These are phyloP conservation scores for Leucocoprinus sp. DNA, from an alignment of 768 basidiomycete genomes.

Conservation along the genomic window DNA sequence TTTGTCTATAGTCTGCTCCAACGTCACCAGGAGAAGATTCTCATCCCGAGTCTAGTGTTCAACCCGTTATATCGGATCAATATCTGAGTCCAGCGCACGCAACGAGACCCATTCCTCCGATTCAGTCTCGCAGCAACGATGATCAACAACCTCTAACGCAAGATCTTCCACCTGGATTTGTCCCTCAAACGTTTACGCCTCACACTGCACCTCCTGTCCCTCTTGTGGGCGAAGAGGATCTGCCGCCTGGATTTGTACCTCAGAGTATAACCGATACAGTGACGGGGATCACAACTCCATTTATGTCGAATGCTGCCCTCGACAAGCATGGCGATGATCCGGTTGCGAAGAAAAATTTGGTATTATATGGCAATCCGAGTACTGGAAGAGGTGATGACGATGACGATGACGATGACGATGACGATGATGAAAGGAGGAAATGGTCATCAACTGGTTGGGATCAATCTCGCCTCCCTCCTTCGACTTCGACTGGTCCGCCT, in stretches of 20 bases:
- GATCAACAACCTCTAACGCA: background rate
- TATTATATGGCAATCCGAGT: constrained; percentile 3
- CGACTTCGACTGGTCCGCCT: background rate
- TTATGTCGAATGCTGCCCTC: background rate
- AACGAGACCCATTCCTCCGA: background rate
- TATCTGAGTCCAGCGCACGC: background rate
- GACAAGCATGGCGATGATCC: background rate
- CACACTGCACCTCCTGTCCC: background rate
- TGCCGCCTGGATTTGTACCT: too few species aligned
- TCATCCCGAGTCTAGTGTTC: background rate
- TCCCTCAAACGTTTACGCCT: constrained; percentile 4
- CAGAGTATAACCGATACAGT: constrained; percentile 2
- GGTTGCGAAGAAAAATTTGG: too few species aligned
- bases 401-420: background rate
- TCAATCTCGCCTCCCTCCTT: background rate
- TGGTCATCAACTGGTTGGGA: background rate
- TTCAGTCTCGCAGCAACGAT: background rate
- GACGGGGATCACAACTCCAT: constrained; percentile 6
- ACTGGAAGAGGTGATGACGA: background rate
- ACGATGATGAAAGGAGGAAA: background rate
- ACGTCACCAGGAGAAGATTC: background rate
- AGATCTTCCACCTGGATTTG: background rate
- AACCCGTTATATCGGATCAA: background rate
- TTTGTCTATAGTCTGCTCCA: background rate
- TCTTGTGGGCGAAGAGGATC: too few species aligned